Conservation (phyloP, 1,284 basidiomycete genomes). For the Microbotryum intermedium region DNA sequence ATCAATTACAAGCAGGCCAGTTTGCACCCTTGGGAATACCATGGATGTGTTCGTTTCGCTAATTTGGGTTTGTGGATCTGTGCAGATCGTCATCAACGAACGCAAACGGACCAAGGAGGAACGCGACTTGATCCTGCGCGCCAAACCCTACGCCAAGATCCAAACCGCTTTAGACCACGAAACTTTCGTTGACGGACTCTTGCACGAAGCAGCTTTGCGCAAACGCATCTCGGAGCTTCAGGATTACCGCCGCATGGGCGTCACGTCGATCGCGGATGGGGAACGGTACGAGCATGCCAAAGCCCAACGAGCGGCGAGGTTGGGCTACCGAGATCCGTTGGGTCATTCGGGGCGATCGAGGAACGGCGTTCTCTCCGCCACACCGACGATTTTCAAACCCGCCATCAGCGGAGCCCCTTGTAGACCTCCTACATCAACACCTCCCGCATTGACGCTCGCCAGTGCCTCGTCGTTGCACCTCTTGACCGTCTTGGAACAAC, state of each 20-base stretch:
- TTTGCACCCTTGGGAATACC: background rate
- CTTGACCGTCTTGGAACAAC: conserved; percentile 73
- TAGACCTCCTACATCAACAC: conserved; percentile 45
- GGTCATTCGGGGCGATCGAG: conserved; percentile 28
- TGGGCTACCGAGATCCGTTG: background rate
- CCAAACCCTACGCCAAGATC: conserved; percentile 84
- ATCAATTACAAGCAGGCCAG: conserved; percentile 86
- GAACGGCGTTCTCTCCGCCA: background rate
- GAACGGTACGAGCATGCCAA: conserved; percentile 74
- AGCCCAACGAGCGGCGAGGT: conserved; percentile 49
- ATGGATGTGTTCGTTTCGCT: background rate
- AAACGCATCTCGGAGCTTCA: conserved; percentile 82
- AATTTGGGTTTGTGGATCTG: background rate
- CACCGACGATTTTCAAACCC: conserved; percentile 59
- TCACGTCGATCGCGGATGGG: conserved; percentile 73
- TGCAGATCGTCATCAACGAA: conserved; percentile 77
- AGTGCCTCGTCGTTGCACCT: conserved; percentile 53
- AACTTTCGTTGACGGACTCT: conserved; percentile 72
- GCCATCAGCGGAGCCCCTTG: conserved; percentile 51
- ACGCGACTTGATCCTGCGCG: conserved; percentile 75
- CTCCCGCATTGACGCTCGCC: conserved; percentile 30
- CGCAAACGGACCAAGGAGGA: conserved; percentile 87
- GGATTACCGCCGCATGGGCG: conserved; percentile 71
- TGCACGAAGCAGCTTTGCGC: conserved; percentile 76
- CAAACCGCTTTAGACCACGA: conserved; percentile 92